Percentiles rank a stretch among this genome's conserved stretches.
phyloP scores from a whole-genome alignment of 2,329 filamentous ascomycete species.

The Phaeosphaeriaceae sp. region DNA sequence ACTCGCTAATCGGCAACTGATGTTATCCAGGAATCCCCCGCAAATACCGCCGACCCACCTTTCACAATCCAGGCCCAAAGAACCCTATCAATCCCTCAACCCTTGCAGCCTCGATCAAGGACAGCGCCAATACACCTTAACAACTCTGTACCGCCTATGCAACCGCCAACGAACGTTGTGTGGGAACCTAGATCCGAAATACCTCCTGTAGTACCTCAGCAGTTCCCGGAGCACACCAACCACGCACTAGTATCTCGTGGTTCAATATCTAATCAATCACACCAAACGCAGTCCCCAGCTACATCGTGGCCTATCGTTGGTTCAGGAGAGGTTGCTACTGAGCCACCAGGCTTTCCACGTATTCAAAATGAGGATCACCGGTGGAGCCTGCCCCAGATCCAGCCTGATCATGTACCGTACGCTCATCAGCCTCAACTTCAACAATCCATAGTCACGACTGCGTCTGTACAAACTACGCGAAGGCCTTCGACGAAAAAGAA shows the following conservation, averaged over 20 bases:
- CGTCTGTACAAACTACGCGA: constrained; percentile 14
- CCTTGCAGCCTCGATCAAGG: constrained; percentile 24
- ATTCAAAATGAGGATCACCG: constrained; percentile 21
- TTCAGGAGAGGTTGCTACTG: constrained; percentile 10
- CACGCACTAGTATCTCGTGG: constrained; percentile 17
- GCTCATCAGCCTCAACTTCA: constrained; percentile 14
- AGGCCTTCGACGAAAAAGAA: constrained; percentile 31
- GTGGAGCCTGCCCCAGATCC: constrained; percentile 22
- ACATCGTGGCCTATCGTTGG: constrained; percentile 25
- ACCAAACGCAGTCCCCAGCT: constrained; percentile 16
- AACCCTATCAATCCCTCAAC: constrained; percentile 28
- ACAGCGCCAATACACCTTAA: constrained; percentile 20
- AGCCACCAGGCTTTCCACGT: constrained; percentile 21
- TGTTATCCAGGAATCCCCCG: constrained; percentile 25
- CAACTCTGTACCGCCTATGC: constrained; percentile 22
- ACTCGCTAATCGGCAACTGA: constrained; percentile 27
- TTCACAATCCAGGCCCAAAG: constrained; percentile 27
- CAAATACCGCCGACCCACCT: constrained; percentile 29
- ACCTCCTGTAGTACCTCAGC: constrained; percentile 18
- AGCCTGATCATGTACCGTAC: constrained; percentile 19
- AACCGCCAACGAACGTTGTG: constrained; percentile 12
- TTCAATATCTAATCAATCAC: constrained; percentile 14
- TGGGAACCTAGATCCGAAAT: constrained; percentile 22
- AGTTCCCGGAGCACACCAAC: constrained; percentile 21
- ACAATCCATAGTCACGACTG: constrained; percentile 7